Conservation (phyloP, 257 asterid genomes). For the Linderniella brevidens region DNA sequence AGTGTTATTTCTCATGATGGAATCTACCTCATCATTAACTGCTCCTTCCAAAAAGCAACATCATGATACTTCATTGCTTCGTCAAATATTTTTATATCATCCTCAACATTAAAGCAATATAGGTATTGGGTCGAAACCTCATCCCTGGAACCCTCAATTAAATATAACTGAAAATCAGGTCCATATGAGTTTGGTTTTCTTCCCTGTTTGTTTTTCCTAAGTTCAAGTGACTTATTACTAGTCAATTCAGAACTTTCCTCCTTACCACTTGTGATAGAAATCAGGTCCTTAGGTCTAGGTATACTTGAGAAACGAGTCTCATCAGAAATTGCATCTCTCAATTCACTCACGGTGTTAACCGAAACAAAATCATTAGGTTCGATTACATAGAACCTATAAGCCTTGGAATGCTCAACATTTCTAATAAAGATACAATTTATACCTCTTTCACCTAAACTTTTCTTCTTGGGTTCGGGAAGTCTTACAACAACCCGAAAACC, state of each 20-base stretch:
- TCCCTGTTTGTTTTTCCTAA: background rate
- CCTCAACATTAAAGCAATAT: background rate
- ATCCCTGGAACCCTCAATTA: background rate
- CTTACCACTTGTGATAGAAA: background rate
- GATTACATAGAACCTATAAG: background rate
- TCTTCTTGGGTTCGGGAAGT: background rate
- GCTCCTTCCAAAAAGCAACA: too few relatives aligned
- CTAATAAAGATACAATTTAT: background rate
- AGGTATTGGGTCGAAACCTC: background rate
- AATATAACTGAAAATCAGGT: background rate
- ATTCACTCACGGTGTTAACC: background rate
- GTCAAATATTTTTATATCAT: background rate
- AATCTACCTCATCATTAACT: background rate
- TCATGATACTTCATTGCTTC: background rate
- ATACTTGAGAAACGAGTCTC: background rate
- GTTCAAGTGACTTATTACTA: background rate
- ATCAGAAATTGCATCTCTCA: constrained; percentile 1
- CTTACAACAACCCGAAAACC: background rate
- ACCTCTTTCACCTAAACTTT: background rate
- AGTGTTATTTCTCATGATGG: background rate
- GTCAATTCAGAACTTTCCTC: background rate
- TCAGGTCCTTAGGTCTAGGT: background rate
- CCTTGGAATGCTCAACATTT: background rate
- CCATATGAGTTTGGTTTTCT: background rate
- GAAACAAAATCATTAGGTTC: background rate